These are phyloP conservation scores for Mycena latifolia DNA, from an alignment of 768 basidiomycete genomes.

Conservation along the genomic window DNA sequence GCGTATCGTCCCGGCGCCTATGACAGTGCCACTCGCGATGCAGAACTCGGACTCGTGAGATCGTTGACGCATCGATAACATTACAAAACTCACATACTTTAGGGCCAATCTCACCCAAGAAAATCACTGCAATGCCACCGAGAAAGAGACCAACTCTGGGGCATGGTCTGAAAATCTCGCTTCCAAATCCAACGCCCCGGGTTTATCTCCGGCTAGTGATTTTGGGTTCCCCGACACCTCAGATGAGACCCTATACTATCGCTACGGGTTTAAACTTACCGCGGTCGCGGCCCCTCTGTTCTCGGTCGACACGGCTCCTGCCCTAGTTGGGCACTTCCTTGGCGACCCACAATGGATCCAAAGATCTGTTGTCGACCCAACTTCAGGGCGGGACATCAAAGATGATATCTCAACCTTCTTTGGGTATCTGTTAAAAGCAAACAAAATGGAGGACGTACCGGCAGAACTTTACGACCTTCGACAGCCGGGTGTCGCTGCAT, in stretches of 20 bases:
- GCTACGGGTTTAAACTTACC: constrained; percentile 9
- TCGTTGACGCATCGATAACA: no score
- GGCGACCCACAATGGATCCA: constrained; percentile 10
- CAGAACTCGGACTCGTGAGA: no score
- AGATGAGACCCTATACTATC: constrained; percentile 10
- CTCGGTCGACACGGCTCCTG: neutral
- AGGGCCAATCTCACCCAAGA: no score
- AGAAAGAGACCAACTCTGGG: no score
- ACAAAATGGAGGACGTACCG: constrained; percentile 7
- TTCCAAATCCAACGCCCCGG: no score
- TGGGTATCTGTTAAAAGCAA: neutral
- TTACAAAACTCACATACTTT: no score
- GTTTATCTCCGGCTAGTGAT: neutral
- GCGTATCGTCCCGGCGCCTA: no score
- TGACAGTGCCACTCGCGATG: no score
- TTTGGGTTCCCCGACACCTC: constrained; percentile 8
- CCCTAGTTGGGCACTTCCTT: neutral
- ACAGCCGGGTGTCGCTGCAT: constrained; percentile 11
- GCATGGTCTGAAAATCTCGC: no score
- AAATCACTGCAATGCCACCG: no score
- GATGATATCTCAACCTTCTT: neutral
- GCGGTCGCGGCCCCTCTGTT: no score
- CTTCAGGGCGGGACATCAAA: neutral
- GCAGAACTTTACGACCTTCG: constrained; percentile 18
- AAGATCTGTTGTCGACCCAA: neutral